Evolutionary conservation across 805 yeast genomes (phyloP), one percentile per base, ranked within the genome.

Genomic region (Peterozyma toletana): DNA sequence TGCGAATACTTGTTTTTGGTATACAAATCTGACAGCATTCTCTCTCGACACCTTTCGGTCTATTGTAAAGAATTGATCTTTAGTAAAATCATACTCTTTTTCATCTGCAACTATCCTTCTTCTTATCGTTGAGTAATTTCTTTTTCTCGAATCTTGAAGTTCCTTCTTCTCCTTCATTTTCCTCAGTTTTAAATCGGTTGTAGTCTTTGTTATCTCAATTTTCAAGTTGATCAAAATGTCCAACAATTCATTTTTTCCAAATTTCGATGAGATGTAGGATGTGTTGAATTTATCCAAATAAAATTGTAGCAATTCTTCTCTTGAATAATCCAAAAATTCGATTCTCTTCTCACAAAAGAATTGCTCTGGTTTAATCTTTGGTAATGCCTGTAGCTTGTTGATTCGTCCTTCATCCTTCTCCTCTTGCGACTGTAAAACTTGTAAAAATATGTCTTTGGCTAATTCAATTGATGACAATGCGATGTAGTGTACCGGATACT

Each of bases 401-500:
- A 21, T 36, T 38, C 40, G 11, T 17, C 10, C 10, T n/a, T 27
- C 9, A 13, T 9, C 14, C 33, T 15, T 41, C 33, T 13, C 37
- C 37, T n/a, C 39, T 43, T 31, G 5, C 5, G 11, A 37, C 43
- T 39, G 39, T 46, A 2, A 27, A 39, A 13, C 37, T 39, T n/a
- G 33, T 40, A 9, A 44, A 40, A 17, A 39, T 45, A 57, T 38
- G 35, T 57, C 60, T 37, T 53, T 56, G 16, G 91, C 77, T 29
- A 87, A 66, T 37, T 76, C 76, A 37, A 88, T 60, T 29, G 78
- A 71, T 3, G 87, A 84, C 42, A 86, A 55, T 0, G 96, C 88
- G 30, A 83, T 76, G 27, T 82, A 72, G 57, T 87, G 91, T 3
- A 86, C 80, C 1, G 96, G 93, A 9, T 78, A 71, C 53, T 77